These are phyloP conservation scores for Mycena maculata DNA, from an alignment of 768 basidiomycete species.

Conservation along the genomic window DNA sequence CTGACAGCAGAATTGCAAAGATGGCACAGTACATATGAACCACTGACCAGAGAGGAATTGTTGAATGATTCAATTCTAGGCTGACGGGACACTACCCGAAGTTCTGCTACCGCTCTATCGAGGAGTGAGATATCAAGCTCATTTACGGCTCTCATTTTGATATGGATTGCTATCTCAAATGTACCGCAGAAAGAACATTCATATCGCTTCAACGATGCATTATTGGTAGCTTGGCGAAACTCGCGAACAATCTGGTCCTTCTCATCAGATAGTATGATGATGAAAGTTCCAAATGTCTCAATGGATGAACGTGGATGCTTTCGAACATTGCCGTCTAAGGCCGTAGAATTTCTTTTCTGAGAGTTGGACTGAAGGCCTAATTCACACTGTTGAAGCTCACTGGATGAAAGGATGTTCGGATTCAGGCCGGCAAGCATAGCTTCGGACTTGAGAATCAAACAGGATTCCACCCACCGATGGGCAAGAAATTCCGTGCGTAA, in stretches of 20 bases:
- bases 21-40: conserved; percentile 18
- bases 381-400: conserved; percentile 3
- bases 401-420: background rate
- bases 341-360: conserved; percentile 1
- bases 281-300: background rate
- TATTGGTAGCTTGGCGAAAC: conserved; percentile 1
- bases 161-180: background rate
- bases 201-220: background rate
- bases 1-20: conserved; percentile 24
- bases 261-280: conserved; percentile 12
- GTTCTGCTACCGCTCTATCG: conserved; percentile 15
- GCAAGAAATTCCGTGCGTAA: conserved; percentile 5
- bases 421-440: background rate
- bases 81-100: conserved; percentile 11
- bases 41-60: background rate
- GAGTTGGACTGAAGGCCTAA: conserved; percentile 1
- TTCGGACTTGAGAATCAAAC: conserved; percentile 14
- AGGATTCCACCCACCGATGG: conserved; percentile 6
- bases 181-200: conserved; percentile 29
- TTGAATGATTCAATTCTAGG: conserved; percentile 18
- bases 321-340: too few relatives aligned
- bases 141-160: background rate
- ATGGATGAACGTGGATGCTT: background rate
- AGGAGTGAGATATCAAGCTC: conserved; percentile 32
- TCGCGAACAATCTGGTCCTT: conserved; percentile 22